Evolutionary conservation across 2,329 filamentous ascomycete genomes (phyloP), one percentile per base, ranked within the genome.

Genomic region (Aureobasidium mangrovei): DNA sequence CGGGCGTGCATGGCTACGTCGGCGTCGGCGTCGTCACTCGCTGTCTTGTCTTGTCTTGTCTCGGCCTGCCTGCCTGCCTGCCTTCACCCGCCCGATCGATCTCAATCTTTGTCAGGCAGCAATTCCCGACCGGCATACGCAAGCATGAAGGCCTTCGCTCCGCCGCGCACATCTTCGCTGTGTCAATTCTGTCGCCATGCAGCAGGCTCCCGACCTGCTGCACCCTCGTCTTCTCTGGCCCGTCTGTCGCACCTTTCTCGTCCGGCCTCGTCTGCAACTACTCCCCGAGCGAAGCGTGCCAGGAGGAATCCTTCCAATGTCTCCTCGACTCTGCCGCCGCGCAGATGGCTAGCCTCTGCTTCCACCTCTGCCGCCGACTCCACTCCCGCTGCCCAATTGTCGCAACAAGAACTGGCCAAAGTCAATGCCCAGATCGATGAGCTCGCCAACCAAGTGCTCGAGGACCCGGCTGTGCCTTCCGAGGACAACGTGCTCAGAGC

Each of bases 401-500:
- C 43, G n/a, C 53, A 48, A 40, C 28, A 55, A 36, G 46, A 56
- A 7, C 28, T 59, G 4, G 33, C 39, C 10, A 45, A 54, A 8
- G 53, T 54, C 26, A 47, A 59, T 24, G 40, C 36, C n/a, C 29
- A 52, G 12, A 48, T 57, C 7, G 29, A 52, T 5, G 32, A 47
- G n/a, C 24, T 57, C 12, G 39, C 35, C 24, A 44, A 54, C 4
- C 31, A 51, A 9, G 52, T 61, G 26, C 44, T 59, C 4, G 36
- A 52, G 18, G 47, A 56, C 27, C 51, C 56, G 1, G 28, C 9
- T 9, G 33, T 60, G 4, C 57, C 60, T 4, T 33, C 55, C 35
- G 60, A 60, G 24, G 42, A 59, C 32, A 28, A 49, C 7, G 51
- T 58, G 3, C 24, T 57, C 9, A 26, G 47, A 10, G 55, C 46